These are phyloP conservation scores for Meripilus lineatus DNA, from an alignment of 1,284 basidiomycete genomes.

Conservation along the genomic window DNA sequence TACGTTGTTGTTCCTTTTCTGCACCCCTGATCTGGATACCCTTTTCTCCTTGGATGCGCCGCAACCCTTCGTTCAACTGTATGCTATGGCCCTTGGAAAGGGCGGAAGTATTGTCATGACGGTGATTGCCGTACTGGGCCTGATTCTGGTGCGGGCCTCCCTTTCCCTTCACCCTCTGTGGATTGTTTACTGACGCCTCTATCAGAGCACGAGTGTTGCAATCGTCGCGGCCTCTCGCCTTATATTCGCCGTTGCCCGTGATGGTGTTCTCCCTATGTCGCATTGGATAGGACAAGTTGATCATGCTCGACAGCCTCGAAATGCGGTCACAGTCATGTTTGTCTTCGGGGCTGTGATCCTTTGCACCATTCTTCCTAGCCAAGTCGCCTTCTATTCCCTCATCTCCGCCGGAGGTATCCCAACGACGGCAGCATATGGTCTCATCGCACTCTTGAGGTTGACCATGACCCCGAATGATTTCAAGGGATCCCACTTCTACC, in stretches of 20 bases:
- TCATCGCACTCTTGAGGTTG: slow-evolving; percentile 69
- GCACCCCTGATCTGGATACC: slow-evolving; percentile 71
- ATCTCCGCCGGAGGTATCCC: slow-evolving; percentile 79
- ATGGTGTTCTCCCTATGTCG: slow-evolving; percentile 80
- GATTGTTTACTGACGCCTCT: background rate
- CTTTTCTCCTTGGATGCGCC: slow-evolving; percentile 74
- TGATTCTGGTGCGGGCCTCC: slow-evolving; percentile 57
- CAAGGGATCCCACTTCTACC: slow-evolving; percentile 61
- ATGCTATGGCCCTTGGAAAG: slow-evolving; percentile 74
- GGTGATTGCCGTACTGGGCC: slow-evolving; percentile 67
- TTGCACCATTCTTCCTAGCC: slow-evolving; percentile 80
- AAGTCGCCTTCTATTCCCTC: slow-evolving; percentile 83
- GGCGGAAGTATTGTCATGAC: slow-evolving; percentile 82
- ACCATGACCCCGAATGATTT: slow-evolving; percentile 74
- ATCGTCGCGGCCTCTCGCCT: slow-evolving; percentile 83
- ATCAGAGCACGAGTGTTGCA: slow-evolving; percentile 75
- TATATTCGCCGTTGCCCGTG: slow-evolving; percentile 82
- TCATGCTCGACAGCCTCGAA: slow-evolving; percentile 63
- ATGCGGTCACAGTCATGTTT: slow-evolving; percentile 80
- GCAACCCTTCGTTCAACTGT: slow-evolving; percentile 84
- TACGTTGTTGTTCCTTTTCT: slow-evolving; percentile 80
- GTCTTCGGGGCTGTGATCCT: slow-evolving; percentile 67
- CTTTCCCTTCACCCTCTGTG: background rate
- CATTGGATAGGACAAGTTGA: slow-evolving; percentile 76
- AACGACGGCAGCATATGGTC: slow-evolving; percentile 78